Percentiles rank a stretch among this genome's conserved stretches.
Conservation (phyloP, 2,329 filamentous ascomycete genomes). For the Sporothrix humicola region DNA sequence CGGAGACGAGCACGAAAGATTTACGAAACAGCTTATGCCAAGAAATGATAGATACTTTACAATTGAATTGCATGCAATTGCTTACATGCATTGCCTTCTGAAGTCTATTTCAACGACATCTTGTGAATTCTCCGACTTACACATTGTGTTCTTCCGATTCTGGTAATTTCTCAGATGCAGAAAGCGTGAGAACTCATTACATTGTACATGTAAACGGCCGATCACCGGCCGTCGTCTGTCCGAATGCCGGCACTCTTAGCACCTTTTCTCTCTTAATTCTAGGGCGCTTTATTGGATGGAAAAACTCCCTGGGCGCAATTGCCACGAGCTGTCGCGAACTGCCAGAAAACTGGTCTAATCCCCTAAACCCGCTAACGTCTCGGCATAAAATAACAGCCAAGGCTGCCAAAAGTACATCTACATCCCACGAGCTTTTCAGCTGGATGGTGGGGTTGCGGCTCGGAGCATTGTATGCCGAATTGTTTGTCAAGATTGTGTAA, state of each 20-base stretch:
- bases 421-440: neutral
- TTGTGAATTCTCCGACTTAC: too few relatives aligned
- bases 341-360: neutral
- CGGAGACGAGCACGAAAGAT: neutral
- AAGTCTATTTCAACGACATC: too few relatives aligned
- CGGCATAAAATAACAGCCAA: neutral
- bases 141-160: neutral
- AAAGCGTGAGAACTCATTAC: neutral
- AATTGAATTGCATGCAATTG: too few relatives aligned
- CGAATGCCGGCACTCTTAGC: neutral
- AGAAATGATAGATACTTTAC: too few relatives aligned
- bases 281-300: constrained; percentile 18
- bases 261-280: neutral
- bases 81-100: too few relatives aligned
- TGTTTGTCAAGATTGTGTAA: too few relatives aligned
- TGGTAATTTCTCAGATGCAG: neutral
- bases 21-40: neutral
- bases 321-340: neutral
- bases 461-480: constrained; percentile 11
- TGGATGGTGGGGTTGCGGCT: neutral
- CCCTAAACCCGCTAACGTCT: neutral
- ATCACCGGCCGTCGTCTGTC: neutral
- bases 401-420: neutral
- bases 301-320: neutral
- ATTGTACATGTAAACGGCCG: neutral